A percentile compares a stretch with the other conserved stretches of the same genome.
phyloP scores from a whole-genome alignment of 1,284 basidiomycete species.

The Heliocybe sulcata region DNA sequence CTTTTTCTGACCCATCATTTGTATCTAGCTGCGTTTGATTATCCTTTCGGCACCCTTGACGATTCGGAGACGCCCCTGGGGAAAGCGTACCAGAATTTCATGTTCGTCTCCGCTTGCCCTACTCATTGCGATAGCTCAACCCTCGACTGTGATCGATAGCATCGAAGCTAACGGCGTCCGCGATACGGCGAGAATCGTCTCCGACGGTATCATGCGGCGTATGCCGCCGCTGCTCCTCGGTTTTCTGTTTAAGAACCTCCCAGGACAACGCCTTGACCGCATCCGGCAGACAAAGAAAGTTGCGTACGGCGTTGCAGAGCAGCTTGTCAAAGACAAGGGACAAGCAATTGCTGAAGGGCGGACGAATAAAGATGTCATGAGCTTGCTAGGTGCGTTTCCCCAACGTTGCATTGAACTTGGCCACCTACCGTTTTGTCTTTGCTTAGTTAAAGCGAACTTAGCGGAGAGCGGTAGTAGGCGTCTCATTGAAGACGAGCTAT shows the following conservation, averaged over 20 bases:
- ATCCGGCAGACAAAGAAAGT: no score
- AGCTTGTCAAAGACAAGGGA: no score
- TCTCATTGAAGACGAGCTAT: constrained; percentile 42
- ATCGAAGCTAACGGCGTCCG: no score
- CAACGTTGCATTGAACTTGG: no score
- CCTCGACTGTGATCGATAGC: background rate
- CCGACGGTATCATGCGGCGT: constrained; percentile 6
- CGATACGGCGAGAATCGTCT: constrained; percentile 17
- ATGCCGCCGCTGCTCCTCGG: no score
- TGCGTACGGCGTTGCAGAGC: no score
- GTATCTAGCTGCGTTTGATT: constrained; percentile 23
- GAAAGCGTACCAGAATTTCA: constrained; percentile 20
- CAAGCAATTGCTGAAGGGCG: background rate
- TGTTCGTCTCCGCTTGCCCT: background rate
- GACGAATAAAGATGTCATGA: constrained; percentile 22
- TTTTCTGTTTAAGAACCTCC: no score
- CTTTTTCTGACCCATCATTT: no score
- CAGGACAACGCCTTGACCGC: no score
- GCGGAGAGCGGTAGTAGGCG: constrained; percentile 33
- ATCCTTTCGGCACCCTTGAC: constrained; percentile 23
- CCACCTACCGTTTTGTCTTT: no score
- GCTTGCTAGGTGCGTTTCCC: constrained; percentile 26
- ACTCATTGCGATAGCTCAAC: background rate
- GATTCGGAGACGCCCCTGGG: constrained; percentile 19
- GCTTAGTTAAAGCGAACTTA: constrained; percentile 44